phyloP scores from a whole-genome alignment of 352 stramenopile genomes.

The Paralagenidium karlingii region DNA sequence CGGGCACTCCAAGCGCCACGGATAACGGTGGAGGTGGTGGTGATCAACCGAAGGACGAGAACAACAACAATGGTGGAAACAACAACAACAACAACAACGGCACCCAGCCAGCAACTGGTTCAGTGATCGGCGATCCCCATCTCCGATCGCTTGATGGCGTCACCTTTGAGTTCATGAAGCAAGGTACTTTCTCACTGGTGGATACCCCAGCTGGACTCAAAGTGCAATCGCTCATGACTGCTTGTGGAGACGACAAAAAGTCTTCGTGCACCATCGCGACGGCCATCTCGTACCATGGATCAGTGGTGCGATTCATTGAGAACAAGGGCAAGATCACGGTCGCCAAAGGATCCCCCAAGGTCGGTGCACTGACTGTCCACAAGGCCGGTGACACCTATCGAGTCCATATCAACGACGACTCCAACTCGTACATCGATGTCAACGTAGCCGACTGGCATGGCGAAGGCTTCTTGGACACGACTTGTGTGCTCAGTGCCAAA shows the following conservation, averaged over 20 bases:
- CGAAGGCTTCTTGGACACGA: background rate
- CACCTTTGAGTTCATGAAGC: conserved; percentile 1
- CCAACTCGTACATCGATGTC: conserved; percentile 1
- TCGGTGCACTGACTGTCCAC: background rate
- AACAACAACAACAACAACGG: too few species aligned
- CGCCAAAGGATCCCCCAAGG: background rate
- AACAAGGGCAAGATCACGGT: background rate
- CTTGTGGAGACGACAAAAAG: background rate
- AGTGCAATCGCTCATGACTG: background rate
- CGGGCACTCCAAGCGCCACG: too few species aligned
- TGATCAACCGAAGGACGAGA: too few species aligned
- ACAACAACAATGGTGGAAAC: too few species aligned
- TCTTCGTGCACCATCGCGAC: background rate
- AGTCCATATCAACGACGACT: background rate
- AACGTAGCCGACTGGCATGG: too few species aligned
- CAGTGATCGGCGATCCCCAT: conserved; percentile 3
- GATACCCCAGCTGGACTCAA: conserved; percentile 2
- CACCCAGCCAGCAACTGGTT: too few species aligned
- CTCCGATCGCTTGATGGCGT: conserved; percentile 1
- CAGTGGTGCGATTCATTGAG: conserved; percentile 1
- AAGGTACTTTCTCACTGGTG: conserved; percentile 1
- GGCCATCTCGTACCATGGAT: background rate
- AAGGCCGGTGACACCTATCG: conserved; percentile 1
- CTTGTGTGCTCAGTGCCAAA: background rate
- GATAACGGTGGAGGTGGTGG: too few species aligned